These are phyloP conservation scores for Vanrija sp. DNA, from an alignment of 1,284 basidiomycete genomes.

Conservation along the genomic window DNA sequence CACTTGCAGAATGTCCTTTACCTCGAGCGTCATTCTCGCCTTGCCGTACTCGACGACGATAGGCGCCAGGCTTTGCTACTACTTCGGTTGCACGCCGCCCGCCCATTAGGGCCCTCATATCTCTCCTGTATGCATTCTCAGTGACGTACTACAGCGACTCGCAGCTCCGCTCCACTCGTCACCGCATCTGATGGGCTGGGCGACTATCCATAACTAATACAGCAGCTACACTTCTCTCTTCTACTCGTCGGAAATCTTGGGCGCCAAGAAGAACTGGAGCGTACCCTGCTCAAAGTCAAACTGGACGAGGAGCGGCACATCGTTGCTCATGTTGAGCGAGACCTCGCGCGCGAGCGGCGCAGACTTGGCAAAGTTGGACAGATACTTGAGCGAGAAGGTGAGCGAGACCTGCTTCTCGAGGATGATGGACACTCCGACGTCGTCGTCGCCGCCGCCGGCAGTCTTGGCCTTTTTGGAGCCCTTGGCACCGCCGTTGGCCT, in stretches of 20 bases:
- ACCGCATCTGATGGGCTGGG: too few species aligned
- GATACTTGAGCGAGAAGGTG: constrained; percentile 96
- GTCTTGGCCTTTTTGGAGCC: constrained; percentile 61
- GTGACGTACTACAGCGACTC: too few species aligned
- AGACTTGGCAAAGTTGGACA: constrained; percentile 95
- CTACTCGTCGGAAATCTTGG: constrained; percentile 34
- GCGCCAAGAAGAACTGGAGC: constrained; percentile 48
- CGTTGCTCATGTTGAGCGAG: constrained; percentile 81
- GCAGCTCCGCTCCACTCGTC: too few species aligned
- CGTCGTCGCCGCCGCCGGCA: constrained; percentile 43
- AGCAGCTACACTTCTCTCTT: background rate
- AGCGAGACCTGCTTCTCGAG: constrained; percentile 88
- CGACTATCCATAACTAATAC: too few species aligned
- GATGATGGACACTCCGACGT: constrained; percentile 67
- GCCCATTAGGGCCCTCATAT: too few species aligned
- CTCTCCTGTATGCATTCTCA: too few species aligned
- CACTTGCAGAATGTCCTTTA: too few species aligned
- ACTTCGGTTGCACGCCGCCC: too few species aligned
- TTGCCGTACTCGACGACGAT: too few species aligned
- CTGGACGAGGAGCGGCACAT: constrained; percentile 79
- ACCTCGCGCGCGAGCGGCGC: constrained; percentile 69
- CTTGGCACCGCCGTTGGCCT: constrained; percentile 46
- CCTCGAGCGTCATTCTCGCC: too few species aligned
- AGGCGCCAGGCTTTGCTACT: too few species aligned
- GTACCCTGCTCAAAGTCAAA: constrained; percentile 49